Evolutionary conservation across 306 rosid species (phyloP).

Genomic region (Quercus engelmannii): DNA sequence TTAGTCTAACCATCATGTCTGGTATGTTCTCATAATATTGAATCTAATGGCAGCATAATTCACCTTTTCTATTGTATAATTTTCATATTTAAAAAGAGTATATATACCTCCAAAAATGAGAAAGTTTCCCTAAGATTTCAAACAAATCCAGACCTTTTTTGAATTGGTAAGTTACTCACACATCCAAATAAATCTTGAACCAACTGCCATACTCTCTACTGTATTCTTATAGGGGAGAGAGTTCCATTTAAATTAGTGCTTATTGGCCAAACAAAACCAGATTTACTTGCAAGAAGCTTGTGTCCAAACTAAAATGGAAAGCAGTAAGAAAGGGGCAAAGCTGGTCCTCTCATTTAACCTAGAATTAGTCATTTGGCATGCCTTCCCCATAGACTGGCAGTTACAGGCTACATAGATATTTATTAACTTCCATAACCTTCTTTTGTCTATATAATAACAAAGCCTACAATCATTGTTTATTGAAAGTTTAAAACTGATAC

Average conservation of each 20-base stretch:
- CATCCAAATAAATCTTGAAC: too few species aligned
- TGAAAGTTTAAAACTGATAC: background rate
- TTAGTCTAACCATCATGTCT: background rate
- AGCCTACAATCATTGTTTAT: background rate
- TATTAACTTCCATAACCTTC: background rate
- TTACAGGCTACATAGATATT: background rate
- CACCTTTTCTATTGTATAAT: background rate
- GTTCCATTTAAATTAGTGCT: too few species aligned
- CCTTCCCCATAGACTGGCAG: background rate
- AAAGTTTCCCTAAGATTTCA: background rate
- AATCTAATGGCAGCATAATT: background rate
- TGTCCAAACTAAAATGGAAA: background rate
- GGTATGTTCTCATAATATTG: background rate
- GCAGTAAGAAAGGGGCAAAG: background rate
- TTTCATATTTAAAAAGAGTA: background rate
- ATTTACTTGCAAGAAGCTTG: background rate
- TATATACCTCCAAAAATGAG: background rate
- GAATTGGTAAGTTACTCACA: too few species aligned
- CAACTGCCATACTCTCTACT: too few species aligned
- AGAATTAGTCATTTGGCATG: too few species aligned
- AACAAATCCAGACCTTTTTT: background rate
- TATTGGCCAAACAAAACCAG: too few species aligned
- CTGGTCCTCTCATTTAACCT: background rate
- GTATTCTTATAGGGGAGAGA: too few species aligned
- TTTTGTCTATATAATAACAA: background rate